Evolutionary conservation across 2,329 filamentous ascomycete genomes (phyloP).

Genomic region (Furcasterigmium sp.): DNA sequence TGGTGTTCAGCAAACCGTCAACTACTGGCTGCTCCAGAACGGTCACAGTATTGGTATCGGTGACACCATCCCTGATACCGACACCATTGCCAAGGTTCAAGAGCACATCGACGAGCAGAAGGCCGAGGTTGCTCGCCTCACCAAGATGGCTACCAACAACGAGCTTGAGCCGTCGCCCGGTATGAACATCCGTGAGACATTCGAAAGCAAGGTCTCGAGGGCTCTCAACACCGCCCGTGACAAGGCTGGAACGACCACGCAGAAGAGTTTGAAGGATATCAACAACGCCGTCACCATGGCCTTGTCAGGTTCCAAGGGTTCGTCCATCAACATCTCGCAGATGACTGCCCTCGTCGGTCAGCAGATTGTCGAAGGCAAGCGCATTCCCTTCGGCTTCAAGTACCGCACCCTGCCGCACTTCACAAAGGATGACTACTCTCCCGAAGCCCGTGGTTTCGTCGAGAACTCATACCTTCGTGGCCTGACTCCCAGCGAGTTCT

Average conservation of each 20-base stretch:
- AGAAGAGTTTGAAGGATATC: constrained; percentile 86
- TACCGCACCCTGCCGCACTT: constrained; percentile 96
- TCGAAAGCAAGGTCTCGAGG: constrained; percentile 94
- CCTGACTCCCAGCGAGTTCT: constrained; percentile 92
- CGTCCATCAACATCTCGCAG: constrained; percentile 98
- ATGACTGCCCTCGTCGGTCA: constrained; percentile 98
- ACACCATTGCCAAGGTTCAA: constrained; percentile 81
- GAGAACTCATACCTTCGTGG: constrained; percentile 98
- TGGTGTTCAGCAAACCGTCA: constrained; percentile 87
- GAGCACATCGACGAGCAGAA: constrained; percentile 78
- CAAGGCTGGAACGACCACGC: constrained; percentile 86
- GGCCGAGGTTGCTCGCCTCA: constrained; percentile 70
- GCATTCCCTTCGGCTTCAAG: constrained; percentile 98
- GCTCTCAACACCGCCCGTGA: constrained; percentile 94
- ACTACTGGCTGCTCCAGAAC: constrained; percentile 95
- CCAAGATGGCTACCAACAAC: constrained; percentile 75
- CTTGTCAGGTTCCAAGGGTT: constrained; percentile 94
- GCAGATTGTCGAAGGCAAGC: constrained; percentile 96
- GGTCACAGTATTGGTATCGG: constrained; percentile 98
- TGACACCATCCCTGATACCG: constrained; percentile 88
- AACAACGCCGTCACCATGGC: constrained; percentile 99
- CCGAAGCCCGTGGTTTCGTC: constrained; percentile 93
- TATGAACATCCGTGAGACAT: constrained; percentile 98
- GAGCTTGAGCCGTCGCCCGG: constrained; percentile 87
- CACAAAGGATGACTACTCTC: constrained; percentile 98